phyloP scores from a whole-genome alignment of 2,329 filamentous ascomycete genomes.

The Neoscytalidium dimidiatum region DNA sequence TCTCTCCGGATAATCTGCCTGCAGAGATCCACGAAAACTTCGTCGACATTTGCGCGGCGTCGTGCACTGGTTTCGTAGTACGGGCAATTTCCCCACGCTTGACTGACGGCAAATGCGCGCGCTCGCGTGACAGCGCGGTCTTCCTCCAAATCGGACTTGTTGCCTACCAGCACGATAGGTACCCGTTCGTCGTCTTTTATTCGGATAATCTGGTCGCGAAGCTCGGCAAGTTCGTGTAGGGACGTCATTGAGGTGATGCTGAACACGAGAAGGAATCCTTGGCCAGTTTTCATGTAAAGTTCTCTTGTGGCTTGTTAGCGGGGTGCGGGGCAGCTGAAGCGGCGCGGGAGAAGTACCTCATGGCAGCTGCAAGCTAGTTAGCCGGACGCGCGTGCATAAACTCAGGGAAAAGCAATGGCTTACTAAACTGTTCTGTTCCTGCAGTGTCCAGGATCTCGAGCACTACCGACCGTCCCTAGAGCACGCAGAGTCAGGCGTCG shows the following conservation, averaged over 20 bases:
- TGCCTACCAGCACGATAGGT: conserved; percentile 87
- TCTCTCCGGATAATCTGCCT: conserved; percentile 80
- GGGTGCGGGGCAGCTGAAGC: conserved; percentile 3
- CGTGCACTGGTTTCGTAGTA: conserved; percentile 91
- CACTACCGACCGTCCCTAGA: conserved; percentile 80
- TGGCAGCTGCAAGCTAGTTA: conserved; percentile 47
- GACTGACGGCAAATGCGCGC: conserved; percentile 80
- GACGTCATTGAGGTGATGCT: conserved; percentile 85
- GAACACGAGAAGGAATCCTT: conserved; percentile 89
- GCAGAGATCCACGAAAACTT: conserved; percentile 83
- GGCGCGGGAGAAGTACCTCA: conserved; percentile 49
- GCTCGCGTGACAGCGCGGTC: conserved; percentile 76
- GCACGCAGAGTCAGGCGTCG: conserved; percentile 20
- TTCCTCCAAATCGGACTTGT: conserved; percentile 89
- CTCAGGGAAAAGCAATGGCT: conserved; percentile 38
- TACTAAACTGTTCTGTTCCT: conserved; percentile 91
- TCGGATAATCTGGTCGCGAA: conserved; percentile 86
- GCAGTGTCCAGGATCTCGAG: conserved; percentile 91
- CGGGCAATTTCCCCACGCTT: conserved; percentile 80
- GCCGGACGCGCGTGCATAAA: background rate
- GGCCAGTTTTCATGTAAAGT: conserved; percentile 90
- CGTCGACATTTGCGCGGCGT: conserved; percentile 82
- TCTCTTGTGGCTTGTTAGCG: conserved; percentile 54
- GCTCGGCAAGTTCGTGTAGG: conserved; percentile 75
- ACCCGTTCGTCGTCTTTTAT: conserved; percentile 87